phyloP scores from a whole-genome alignment of 2,329 filamentous ascomycete genomes.

The Paradendryphiella salina region DNA sequence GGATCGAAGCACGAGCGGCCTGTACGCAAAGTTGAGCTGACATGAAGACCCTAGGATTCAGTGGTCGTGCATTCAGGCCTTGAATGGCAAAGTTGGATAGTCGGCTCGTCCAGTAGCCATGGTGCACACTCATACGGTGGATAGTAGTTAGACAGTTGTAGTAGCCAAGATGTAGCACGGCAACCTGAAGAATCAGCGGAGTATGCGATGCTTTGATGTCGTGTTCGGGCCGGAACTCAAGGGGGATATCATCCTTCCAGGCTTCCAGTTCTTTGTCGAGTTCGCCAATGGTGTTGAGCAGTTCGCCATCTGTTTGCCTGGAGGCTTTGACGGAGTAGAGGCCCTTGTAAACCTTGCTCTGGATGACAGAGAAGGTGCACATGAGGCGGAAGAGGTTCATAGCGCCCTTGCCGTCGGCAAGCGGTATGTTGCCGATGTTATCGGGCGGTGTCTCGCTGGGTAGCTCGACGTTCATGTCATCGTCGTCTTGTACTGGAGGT shows the following conservation, averaged over 20 bases:
- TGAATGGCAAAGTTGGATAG: constrained; percentile 94
- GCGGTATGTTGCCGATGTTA: constrained; percentile 90
- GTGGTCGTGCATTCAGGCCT: constrained; percentile 82
- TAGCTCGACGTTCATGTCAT: constrained; percentile 93
- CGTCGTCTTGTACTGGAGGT: constrained; percentile 72
- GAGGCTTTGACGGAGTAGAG: constrained; percentile 91
- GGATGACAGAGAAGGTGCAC: constrained; percentile 88
- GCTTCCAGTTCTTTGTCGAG: constrained; percentile 81
- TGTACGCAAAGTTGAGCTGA: constrained; percentile 91
- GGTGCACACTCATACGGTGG: constrained; percentile 96
- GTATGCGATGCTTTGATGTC: constrained; percentile 93
- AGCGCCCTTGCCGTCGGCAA: constrained; percentile 85
- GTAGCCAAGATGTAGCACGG: constrained; percentile 93
- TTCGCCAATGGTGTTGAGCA: constrained; percentile 94
- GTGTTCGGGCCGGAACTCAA: constrained; percentile 95
- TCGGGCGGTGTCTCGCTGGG: constrained; percentile 88
- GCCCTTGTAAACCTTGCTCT: constrained; percentile 90
- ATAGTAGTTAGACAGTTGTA: constrained; percentile 98
- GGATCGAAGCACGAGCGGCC: constrained; percentile 88
- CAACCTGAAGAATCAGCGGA: constrained; percentile 89
- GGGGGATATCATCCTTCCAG: constrained; percentile 94
- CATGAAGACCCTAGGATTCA: constrained; percentile 93
- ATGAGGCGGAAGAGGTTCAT: constrained; percentile 94
- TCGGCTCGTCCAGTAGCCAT: constrained; percentile 96
- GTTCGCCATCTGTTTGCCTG: constrained; percentile 87